Evolutionary conservation across 1,139 yeast genomes (phyloP).

Genomic region (Protomyces inundatus): DNA sequence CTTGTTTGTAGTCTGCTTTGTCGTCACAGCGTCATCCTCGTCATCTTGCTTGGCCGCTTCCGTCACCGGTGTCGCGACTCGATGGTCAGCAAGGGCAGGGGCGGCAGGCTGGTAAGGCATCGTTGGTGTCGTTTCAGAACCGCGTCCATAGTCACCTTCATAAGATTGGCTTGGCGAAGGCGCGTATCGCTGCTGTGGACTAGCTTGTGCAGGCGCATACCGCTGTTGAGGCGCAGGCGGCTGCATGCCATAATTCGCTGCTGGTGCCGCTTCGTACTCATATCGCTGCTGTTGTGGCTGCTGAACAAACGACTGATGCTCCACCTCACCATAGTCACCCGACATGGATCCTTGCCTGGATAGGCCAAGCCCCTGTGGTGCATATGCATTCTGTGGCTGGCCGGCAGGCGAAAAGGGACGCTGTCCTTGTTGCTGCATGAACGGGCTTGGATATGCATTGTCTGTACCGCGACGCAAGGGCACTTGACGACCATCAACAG

Average conservation of each 20-base stretch:
- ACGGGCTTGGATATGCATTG: background rate
- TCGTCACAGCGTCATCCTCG: background rate
- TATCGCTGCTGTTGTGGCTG: too few relatives aligned
- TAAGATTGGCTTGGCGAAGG: background rate
- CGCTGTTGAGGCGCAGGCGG: background rate
- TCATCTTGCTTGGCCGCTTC: slow-evolving; percentile 3
- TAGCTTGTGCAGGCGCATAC: background rate
- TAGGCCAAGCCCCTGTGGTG: background rate
- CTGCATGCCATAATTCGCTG: too few relatives aligned
- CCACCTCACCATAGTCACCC: too few relatives aligned
- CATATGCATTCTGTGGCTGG: background rate
- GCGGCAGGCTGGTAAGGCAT: background rate
- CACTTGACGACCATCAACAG: too few relatives aligned
- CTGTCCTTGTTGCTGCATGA: background rate
- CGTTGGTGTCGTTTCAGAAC: background rate
- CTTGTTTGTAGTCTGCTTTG: background rate
- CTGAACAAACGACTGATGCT: too few relatives aligned
- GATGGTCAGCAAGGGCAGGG: background rate
- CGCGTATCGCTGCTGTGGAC: background rate
- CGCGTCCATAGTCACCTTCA: too few relatives aligned
- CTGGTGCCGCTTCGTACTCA: too few relatives aligned
- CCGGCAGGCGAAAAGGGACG: background rate
- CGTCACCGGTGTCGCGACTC: background rate
- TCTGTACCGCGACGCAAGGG: background rate
- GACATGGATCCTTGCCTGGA: background rate